Evolutionary conservation across 768 basidiomycete species (phyloP).

Genomic region (button mushroom (Agaricus bisporus)): DNA sequence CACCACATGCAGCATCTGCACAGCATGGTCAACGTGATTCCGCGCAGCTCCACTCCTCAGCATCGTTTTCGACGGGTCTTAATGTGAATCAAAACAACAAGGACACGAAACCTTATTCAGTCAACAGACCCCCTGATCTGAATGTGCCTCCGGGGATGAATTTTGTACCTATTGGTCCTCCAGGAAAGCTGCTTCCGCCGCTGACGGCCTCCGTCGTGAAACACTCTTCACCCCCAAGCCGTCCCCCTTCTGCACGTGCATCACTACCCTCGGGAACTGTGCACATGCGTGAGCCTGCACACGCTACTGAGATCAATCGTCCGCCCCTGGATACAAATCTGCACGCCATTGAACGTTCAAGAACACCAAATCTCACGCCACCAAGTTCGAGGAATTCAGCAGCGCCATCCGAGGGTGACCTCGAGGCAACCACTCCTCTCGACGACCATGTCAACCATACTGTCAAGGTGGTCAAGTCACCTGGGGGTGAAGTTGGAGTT

Average conservation of each 20-base stretch:
- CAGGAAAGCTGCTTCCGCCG: constrained; percentile 1
- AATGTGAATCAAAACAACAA: neutral
- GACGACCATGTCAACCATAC: neutral
- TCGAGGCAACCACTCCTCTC: constrained; percentile 9
- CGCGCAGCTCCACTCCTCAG: no score
- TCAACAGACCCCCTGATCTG: neutral
- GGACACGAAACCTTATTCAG: neutral
- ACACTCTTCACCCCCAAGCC: neutral
- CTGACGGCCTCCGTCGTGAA: neutral
- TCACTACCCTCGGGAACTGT: no score
- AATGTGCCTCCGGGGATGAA: neutral
- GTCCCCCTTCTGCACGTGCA: neutral
- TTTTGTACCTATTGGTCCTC: constrained; percentile 2
- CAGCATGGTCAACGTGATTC: no score
- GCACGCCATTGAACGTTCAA: neutral
- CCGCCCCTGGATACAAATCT: neutral
- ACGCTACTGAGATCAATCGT: neutral
- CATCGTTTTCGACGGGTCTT: neutral
- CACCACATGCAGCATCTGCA: no score
- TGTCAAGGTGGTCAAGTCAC: neutral
- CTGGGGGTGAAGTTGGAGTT: neutral
- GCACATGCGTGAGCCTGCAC: neutral
- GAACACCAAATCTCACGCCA: constrained; percentile 1
- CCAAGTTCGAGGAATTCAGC: neutral
- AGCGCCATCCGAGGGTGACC: neutral